These are phyloP conservation scores for Mercurialis annua DNA, from an alignment of 345 rosid genomes.

Conservation along the genomic window DNA sequence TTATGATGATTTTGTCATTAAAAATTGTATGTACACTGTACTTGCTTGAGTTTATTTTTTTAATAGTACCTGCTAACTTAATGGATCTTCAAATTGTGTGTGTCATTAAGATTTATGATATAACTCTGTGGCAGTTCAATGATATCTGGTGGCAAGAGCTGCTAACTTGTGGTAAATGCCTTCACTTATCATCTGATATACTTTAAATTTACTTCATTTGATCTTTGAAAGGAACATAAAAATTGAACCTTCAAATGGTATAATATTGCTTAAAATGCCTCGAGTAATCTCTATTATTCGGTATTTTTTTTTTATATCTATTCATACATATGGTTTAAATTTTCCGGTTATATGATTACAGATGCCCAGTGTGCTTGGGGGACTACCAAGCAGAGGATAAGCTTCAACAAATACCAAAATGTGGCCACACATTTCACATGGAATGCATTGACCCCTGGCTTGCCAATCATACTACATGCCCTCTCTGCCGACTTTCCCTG, in stretches of 20 bases:
- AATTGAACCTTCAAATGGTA: neutral
- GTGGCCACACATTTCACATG: constrained; percentile 89
- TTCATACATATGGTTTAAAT: neutral
- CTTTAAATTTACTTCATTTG: neutral
- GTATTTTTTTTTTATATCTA: no score
- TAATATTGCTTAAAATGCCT: neutral
- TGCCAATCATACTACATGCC: constrained; percentile 74
- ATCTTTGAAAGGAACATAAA: neutral
- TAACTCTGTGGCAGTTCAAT: neutral
- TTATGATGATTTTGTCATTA: neutral
- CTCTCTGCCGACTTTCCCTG: constrained; percentile 82
- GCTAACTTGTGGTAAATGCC: constrained; percentile 12
- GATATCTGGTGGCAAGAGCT: neutral
- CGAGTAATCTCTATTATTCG: neutral
- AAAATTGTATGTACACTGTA: neutral
- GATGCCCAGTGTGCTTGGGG: constrained; percentile 82
- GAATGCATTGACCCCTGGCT: constrained; percentile 94
- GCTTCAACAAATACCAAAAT: constrained; percentile 78
- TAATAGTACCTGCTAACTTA: neutral
- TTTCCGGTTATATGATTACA: constrained; percentile 22
- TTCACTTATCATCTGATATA: neutral
- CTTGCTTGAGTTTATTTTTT: neutral
- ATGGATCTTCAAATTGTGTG: neutral
- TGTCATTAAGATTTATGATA: neutral
- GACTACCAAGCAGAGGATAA: constrained; percentile 79